Percentiles rank a stretch among this genome's conserved stretches.
Conservation (phyloP, 2,329 filamentous ascomycete species). For the Epichloe typhina region DNA sequence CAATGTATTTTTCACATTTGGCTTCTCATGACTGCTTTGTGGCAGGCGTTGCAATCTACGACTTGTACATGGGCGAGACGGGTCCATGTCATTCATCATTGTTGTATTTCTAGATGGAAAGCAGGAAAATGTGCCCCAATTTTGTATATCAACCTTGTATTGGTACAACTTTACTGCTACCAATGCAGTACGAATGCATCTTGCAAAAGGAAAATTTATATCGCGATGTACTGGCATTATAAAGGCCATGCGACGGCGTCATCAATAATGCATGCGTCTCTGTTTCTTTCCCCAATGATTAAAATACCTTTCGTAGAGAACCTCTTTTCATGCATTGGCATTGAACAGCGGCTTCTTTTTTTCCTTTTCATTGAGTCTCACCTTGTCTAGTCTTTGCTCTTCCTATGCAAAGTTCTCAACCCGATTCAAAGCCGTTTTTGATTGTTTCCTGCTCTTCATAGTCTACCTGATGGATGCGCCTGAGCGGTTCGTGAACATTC, state of each 20-base stretch:
- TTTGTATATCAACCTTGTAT: conserved; percentile 1
- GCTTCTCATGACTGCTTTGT: no score
- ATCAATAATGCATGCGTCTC: conserved; percentile 5
- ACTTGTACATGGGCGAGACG: not conserved
- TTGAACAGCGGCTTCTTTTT: not conserved
- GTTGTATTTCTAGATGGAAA: not conserved
- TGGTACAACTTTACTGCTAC: conserved; percentile 2
- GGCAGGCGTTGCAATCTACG: no score
- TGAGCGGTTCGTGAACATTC: conserved; percentile 87
- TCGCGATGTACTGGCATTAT: not conserved
- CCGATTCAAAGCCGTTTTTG: not conserved
- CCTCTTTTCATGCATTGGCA: not conserved
- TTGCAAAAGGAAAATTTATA: not conserved
- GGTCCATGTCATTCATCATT: not conserved
- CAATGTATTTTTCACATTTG: not conserved
- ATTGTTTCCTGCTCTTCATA: no score
- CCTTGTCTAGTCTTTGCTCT: not conserved
- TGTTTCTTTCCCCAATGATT: not conserved
- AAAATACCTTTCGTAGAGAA: not conserved
- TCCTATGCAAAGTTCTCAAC: not conserved
- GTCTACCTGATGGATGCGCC: conserved; percentile 56
- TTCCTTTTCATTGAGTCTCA: not conserved
- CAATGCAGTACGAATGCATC: not conserved
- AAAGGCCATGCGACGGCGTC: not conserved
- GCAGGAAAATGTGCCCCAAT: not conserved